Evolutionary conservation across 2,329 filamentous ascomycete species (phyloP).

Genomic region (Claviceps quebecensis): DNA sequence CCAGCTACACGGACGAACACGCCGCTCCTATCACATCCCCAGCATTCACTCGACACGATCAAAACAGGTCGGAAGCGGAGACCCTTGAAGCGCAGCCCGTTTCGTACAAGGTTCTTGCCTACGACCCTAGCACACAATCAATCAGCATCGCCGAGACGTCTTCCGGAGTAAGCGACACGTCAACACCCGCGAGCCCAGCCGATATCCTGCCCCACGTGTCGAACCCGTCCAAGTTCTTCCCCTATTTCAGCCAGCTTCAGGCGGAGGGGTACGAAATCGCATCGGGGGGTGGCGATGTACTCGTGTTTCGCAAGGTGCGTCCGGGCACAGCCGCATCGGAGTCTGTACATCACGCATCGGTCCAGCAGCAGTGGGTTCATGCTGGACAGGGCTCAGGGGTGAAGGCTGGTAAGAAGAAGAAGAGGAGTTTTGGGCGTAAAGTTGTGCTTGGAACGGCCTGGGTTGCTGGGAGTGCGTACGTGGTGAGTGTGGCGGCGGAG

Average conservation of each 20-base stretch:
- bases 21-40: constrained; percentile 21
- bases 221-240: constrained; percentile 50
- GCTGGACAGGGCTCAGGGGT: constrained; percentile 11
- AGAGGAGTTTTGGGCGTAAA: constrained; percentile 30
- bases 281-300: constrained; percentile 45
- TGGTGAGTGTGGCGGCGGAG: constrained; percentile 43
- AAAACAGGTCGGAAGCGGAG: not conserved
- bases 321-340: constrained; percentile 6
- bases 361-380: constrained; percentile 24
- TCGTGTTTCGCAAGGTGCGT: constrained; percentile 51
- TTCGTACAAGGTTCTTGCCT: constrained; percentile 51
- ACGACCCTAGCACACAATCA: constrained; percentile 42
- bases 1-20: constrained; percentile 30
- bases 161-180: constrained; percentile 34
- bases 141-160: constrained; percentile 47
- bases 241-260: constrained; percentile 45
- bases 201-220: constrained; percentile 47
- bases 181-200: constrained; percentile 40
- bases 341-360: constrained; percentile 40
- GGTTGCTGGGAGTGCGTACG: constrained; percentile 42
- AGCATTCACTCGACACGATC: constrained; percentile 21
- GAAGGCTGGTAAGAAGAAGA: constrained; percentile 25
- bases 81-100: constrained; percentile 4
- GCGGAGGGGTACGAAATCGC: constrained; percentile 53
- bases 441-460: constrained; percentile 39